Evolutionary conservation across 2,329 filamentous ascomycete genomes (phyloP).

Genomic region (Aspergillus viridinutans): DNA sequence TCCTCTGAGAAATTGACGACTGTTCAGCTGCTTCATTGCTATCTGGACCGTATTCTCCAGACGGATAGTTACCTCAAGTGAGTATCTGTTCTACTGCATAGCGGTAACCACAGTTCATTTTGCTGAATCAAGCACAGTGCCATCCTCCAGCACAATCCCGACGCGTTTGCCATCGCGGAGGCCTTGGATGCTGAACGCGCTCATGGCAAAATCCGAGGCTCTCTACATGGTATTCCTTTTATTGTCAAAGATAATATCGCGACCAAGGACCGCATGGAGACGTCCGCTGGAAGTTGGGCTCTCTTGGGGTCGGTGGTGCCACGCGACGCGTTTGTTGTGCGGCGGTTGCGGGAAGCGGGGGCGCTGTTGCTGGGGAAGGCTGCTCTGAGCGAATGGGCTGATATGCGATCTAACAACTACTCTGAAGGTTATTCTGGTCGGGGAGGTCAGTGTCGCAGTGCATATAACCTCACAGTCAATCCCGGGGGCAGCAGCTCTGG

Average conservation of each 20-base stretch:
- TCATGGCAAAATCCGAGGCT: conserved; percentile 55
- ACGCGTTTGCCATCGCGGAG: conserved; percentile 59
- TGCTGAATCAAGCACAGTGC: conserved; percentile 18
- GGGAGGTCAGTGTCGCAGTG: conserved; percentile 60
- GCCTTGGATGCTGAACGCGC: conserved; percentile 58
- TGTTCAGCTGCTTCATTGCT: conserved; percentile 58
- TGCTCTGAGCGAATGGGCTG: conserved; percentile 68
- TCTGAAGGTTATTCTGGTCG: conserved; percentile 64
- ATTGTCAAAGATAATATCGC: conserved; percentile 67
- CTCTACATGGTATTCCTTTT: conserved; percentile 71
- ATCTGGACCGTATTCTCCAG: conserved; percentile 58
- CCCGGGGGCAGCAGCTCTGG: conserved; percentile 68
- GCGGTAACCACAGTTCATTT: background rate
- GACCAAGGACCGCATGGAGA: conserved; percentile 66
- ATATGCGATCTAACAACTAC: conserved; percentile 64
- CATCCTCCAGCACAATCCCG: conserved; percentile 65
- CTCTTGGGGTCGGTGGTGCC: conserved; percentile 63
- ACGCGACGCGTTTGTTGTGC: conserved; percentile 63
- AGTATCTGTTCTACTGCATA: background rate
- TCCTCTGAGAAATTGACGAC: conserved; percentile 52
- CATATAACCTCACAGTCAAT: conserved; percentile 66
- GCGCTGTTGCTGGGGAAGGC: conserved; percentile 69
- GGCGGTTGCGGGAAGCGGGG: conserved; percentile 59
- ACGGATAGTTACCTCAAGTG: conserved; percentile 63
- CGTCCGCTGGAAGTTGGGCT: conserved; percentile 66